These are phyloP conservation scores for Volvox reticuliferus DNA, from an alignment of 139 green algal genomes.

Conservation along the genomic window DNA sequence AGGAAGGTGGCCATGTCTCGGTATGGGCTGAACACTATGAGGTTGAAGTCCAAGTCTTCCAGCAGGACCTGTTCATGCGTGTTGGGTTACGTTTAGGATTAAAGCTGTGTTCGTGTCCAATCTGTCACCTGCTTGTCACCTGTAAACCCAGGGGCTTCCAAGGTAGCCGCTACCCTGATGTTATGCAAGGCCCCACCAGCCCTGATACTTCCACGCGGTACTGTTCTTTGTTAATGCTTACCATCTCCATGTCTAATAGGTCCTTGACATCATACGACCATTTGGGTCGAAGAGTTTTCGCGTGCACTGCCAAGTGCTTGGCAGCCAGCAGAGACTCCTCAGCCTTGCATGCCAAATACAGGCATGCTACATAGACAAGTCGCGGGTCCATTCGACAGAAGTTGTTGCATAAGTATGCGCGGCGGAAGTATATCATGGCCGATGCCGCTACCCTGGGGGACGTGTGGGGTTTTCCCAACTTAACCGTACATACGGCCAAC, in stretches of 20 bases:
- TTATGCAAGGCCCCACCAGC: no score
- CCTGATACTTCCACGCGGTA: no score
- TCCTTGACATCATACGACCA: constrained; percentile 70
- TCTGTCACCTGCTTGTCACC: no score
- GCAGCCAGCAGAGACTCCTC: constrained; percentile 83
- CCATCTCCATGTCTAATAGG: constrained; percentile 80
- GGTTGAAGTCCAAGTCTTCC: constrained; percentile 78
- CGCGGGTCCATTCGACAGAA: constrained; percentile 77
- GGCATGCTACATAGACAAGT: constrained; percentile 71
- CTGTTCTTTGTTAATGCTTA: constrained; percentile 4
- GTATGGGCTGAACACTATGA: constrained; percentile 82
- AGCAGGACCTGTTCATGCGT: constrained; percentile 64
- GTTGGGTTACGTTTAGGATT: no score
- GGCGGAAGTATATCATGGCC: constrained; percentile 74
- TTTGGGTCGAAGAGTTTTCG: constrained; percentile 57
- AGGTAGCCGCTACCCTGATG: no score
- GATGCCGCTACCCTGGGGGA: constrained; percentile 66
- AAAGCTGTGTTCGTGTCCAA: no score
- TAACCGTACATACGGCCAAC: background rate
- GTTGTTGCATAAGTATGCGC: constrained; percentile 69
- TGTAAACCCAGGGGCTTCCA: no score
- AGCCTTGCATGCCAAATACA: constrained; percentile 87
- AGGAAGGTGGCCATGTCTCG: constrained; percentile 56
- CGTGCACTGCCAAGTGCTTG: constrained; percentile 73
- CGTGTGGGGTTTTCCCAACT: background rate